Evolutionary conservation across 2,329 filamentous ascomycete species (phyloP).

Genomic region (Ophiosphaerella narmari): DNA sequence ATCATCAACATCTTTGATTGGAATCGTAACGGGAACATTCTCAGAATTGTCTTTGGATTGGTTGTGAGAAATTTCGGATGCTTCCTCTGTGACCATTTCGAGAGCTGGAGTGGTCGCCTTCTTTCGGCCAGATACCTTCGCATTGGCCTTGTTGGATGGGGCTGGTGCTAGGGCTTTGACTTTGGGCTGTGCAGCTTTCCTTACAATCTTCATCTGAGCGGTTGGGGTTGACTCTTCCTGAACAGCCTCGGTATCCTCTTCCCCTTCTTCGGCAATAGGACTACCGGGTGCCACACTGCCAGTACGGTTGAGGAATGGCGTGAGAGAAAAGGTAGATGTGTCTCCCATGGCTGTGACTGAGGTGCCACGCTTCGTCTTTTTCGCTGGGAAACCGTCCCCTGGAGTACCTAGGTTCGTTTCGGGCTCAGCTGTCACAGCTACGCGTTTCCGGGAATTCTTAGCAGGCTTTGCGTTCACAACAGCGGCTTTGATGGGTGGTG

Average conservation of each 20-base stretch:
- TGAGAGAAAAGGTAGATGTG: constrained; percentile 92
- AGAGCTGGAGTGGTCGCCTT: constrained; percentile 45
- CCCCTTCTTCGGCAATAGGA: constrained; percentile 44
- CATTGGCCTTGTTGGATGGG: constrained; percentile 52
- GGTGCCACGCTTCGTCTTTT: constrained; percentile 55
- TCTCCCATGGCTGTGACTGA: constrained; percentile 69
- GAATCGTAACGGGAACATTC: constrained; percentile 39
- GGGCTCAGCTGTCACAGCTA: constrained; percentile 50
- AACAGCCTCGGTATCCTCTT: constrained; percentile 31
- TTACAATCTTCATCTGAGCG: constrained; percentile 33
- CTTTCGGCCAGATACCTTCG: constrained; percentile 46
- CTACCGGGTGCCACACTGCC: constrained; percentile 60
- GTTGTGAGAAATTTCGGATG: constrained; percentile 32
- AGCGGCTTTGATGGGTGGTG: constrained; percentile 34
- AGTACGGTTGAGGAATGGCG: constrained; percentile 84
- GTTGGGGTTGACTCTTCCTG: constrained; percentile 37
- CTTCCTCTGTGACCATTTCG: constrained; percentile 52
- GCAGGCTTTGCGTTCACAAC: constrained; percentile 40
- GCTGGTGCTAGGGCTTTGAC: constrained; percentile 51
- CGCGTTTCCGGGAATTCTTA: constrained; percentile 50
- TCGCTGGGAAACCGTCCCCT: constrained; percentile 52
- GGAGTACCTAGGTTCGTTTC: constrained; percentile 57
- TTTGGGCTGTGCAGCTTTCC: constrained; percentile 37
- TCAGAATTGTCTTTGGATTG: constrained; percentile 45
- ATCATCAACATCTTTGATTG: constrained; percentile 42